Evolutionary conservation across 106 monocot genomes (phyloP), one percentile per base, ranked within the genome.

Genomic region (Dioscorea dumetorum): DNA sequence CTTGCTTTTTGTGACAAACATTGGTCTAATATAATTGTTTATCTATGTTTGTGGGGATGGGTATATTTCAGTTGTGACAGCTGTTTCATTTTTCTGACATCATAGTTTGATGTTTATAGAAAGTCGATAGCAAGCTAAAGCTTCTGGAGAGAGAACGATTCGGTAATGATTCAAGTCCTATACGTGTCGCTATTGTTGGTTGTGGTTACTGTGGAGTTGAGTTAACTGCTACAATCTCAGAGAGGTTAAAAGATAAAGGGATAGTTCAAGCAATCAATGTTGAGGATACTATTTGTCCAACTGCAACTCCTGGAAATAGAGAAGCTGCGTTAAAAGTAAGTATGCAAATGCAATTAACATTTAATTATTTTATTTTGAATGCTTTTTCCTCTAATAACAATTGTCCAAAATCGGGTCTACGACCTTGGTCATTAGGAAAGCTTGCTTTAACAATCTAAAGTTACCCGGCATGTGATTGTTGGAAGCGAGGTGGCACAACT

Each of bases 181-280:
- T 97, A 80, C 14, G 61, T 69, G 91, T 97, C 50, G 85, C 91
- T 67, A 77, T 97, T 77, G 95, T 97, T 72, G 95, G 95, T 7
- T 91, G 85, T 56, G 91, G 95, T 60, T 97, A 97, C 72, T 79
- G 88, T 63, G 91, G 91, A 34, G 84, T 92, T 61, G 95, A 97
- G 68, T 77, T 97, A 58, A 89, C 95, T 80, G 95, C 95, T 41
- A 97, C 89, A 0, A 87, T 97, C 28, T 88, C 95, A 22, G 91
- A 97, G 63, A 88, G 95, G 72, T 75, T 97, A 70, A 60, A 84
- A 49, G 61, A 76, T 63, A 84, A 71, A 50, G 95, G 91, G 33
- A 82, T 61, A 68, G 84, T 97, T 71, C 78, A 89, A 65, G 95
- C 88, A 70, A 78, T 97, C 21, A 88, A 89, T 81, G 86, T 86